Percentiles rank a stretch among this genome's conserved stretches.
Evolutionary conservation across 2,329 filamentous ascomycete genomes (phyloP).

Genomic region (Myotisia sp.): DNA sequence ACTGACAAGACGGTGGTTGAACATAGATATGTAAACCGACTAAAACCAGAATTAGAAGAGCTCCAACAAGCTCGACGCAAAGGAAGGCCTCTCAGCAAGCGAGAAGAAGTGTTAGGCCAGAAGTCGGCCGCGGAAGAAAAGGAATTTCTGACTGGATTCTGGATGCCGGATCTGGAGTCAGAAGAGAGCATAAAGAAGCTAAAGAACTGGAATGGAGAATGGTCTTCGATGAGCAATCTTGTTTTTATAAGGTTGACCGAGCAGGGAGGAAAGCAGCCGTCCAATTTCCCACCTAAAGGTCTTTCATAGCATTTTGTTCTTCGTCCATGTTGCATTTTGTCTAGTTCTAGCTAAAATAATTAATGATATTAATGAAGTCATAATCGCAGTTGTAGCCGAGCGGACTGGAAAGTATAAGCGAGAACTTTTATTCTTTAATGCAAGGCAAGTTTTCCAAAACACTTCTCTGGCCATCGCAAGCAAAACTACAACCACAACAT

Average conservation of each 20-base stretch:
- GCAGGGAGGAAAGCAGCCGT: constrained; percentile 50
- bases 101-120: constrained; percentile 62
- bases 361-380: no score
- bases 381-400: no score
- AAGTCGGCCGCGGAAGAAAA: constrained; percentile 56
- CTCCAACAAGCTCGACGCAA: constrained; percentile 52
- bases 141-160: constrained; percentile 73
- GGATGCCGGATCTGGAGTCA: constrained; percentile 59
- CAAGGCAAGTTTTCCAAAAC: no score
- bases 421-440: no score
- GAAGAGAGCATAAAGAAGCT: constrained; percentile 51
- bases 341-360: no score
- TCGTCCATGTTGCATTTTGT: neutral
- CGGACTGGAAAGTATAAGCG: no score
- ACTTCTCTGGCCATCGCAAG: no score
- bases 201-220: constrained; percentile 65
- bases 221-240: constrained; percentile 63
- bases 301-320: constrained; percentile 25
- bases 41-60: constrained; percentile 25
- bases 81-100: constrained; percentile 62
- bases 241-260: constrained; percentile 62
- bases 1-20: neutral
- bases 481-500: constrained; percentile 1
- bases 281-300: constrained; percentile 63
- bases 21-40: constrained; percentile 25